Evolutionary conservation across 2,329 filamentous ascomycete species (phyloP), one percentile per base, ranked within the genome.

Genomic region (Juglanconis sp.): DNA sequence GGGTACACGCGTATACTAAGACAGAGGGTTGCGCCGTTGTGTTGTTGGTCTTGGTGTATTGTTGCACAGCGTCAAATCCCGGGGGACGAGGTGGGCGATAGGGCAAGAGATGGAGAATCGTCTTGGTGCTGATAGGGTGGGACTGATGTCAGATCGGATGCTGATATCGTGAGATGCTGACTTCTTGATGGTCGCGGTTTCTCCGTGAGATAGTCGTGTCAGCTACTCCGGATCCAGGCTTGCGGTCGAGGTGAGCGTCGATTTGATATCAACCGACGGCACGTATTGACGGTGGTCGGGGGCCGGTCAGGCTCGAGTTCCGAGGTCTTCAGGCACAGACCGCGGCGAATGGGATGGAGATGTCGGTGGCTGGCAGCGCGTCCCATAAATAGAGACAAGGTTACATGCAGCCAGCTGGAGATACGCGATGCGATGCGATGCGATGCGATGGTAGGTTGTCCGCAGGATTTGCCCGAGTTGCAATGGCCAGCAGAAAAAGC

Each of bases 351-450:
- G 51, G 36, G 51, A 31, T 38, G 34, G 42, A 48, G 46, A 48
- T 46, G 42, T 24, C 42, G 53, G 53, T 55, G 53, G 53, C 53
- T 55, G 53, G 53, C 17, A 31, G 13, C 17, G 17, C 46, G n/a
- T n/a, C n/a, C n/a, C n/a, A n/a, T 51, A 11, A 51, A n/a, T 31
- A 35, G 32, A 15, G 8, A 34, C 31, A 17, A 35, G 49, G 31
- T 11, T 35, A 34, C 49, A 17, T 51, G 31, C 32, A 51, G 31
- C 34, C 13, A 35, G 32, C 31, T 13, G 10, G 30, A n/a, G n/a
- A n/a, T n/a, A n/a, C 46, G 11, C 11, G 24, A 15, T 49, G 15
- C 11, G 49, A 51, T 36, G 31, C 31, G 49, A 35, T 11, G 44
- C 9, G 44, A 24, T 24, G 44, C 44, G 44, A 24, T 47, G 44